Percentiles rank a stretch among this genome's conserved stretches.
These are phyloP conservation scores for Brassica rapa DNA, from an alignment of 345 rosid genomes.

Conservation along the genomic window DNA sequence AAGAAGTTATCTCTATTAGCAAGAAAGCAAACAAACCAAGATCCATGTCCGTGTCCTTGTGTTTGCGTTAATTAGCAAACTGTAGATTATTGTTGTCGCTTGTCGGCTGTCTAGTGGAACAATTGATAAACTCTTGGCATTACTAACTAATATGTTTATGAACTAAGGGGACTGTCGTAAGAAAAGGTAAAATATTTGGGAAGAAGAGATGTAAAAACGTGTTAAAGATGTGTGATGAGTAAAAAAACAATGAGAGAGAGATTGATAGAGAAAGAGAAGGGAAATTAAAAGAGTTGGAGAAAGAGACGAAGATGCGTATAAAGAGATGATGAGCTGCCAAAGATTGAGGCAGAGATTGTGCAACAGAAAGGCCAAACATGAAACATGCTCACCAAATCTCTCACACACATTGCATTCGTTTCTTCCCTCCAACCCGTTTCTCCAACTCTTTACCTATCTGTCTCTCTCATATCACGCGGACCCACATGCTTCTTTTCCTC, in stretches of 20 bases:
- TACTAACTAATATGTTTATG: background rate
- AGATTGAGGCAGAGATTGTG: slow-evolving; percentile 49
- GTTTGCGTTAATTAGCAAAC: slow-evolving; percentile 16
- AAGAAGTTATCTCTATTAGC: background rate
- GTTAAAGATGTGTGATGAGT: slow-evolving; percentile 12
- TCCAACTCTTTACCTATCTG: slow-evolving; percentile 14
- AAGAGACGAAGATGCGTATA: slow-evolving; percentile 22
- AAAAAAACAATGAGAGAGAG: background rate
- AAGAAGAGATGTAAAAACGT: slow-evolving; percentile 15
- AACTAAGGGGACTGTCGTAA: background rate
- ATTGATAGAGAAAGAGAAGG: background rate
- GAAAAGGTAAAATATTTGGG: background rate
- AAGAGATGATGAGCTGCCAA: slow-evolving; percentile 33
- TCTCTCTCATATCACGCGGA: slow-evolving; percentile 35
- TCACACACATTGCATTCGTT: slow-evolving; percentile 42
- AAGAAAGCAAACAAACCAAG: slow-evolving; percentile 16
- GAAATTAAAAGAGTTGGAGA: slow-evolving; percentile 12
- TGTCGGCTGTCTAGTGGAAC: slow-evolving; percentile 8
- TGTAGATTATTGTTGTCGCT: slow-evolving; percentile 14
- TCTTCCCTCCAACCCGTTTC: slow-evolving; percentile 36
- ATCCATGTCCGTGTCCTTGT: background rate
- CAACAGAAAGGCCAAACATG: slow-evolving; percentile 42
- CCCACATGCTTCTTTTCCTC: slow-evolving; percentile 5
- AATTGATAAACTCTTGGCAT: background rate
- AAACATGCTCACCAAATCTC: slow-evolving; percentile 36